Evolutionary conservation across 352 stramenopile genomes (phyloP).

Genomic region (Phytopythium vexans): DNA sequence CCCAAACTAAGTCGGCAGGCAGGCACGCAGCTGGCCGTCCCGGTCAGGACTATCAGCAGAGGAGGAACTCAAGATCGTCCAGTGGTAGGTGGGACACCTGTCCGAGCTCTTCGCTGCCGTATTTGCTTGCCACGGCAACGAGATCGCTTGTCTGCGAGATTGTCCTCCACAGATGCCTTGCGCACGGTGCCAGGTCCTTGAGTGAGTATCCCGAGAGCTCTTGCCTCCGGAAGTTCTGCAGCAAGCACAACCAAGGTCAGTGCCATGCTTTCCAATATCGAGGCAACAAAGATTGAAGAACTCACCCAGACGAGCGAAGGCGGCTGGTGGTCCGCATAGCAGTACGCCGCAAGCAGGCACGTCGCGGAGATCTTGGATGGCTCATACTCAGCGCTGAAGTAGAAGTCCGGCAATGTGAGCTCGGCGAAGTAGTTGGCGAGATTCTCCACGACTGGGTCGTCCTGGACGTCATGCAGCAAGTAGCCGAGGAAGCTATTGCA

Average conservation of each 20-base stretch:
- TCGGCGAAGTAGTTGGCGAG: constrained; percentile 63
- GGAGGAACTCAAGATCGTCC: constrained; percentile 24
- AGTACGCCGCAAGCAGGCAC: constrained; percentile 46
- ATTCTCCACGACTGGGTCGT: constrained; percentile 30
- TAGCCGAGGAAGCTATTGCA: constrained; percentile 94
- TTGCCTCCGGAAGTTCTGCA: constrained; percentile 28
- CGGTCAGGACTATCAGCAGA: constrained; percentile 12
- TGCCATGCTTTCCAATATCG: no score
- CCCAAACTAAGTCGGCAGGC: no score
- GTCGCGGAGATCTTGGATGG: constrained; percentile 45
- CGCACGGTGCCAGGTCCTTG: constrained; percentile 35
- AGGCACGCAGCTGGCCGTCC: no score
- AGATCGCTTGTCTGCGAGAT: constrained; percentile 32
- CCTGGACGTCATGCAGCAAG: constrained; percentile 87
- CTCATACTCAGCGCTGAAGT: constrained; percentile 39
- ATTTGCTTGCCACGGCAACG: constrained; percentile 43
- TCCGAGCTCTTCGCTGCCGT: constrained; percentile 28
- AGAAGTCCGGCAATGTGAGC: constrained; percentile 54
- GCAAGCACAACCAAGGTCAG: no score
- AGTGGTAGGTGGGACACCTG: constrained; percentile 33
- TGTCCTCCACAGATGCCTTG: constrained; percentile 29
- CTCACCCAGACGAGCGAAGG: constrained; percentile 32
- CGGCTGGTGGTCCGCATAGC: constrained; percentile 38
- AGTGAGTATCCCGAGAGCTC: constrained; percentile 47
- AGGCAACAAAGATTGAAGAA: no score